Evolutionary conservation across 495 filamentous ascomycete species (phyloP).

Genomic region (Trichoderma orchidacearum): DNA sequence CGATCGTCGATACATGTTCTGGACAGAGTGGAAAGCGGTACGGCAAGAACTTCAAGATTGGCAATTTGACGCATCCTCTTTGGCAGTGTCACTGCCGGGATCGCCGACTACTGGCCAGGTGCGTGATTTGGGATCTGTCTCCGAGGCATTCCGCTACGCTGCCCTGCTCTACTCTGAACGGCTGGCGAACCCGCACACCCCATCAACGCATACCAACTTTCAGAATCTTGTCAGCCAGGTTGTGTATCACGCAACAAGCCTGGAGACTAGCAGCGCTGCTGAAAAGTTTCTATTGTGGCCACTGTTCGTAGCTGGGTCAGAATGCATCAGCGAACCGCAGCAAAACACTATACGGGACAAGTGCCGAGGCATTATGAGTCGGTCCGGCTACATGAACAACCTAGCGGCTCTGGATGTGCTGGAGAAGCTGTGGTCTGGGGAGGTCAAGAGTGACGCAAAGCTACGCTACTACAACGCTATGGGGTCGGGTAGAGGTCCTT

Average conservation of each 20-base stretch:
- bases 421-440: constrained; percentile 65
- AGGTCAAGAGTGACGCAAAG: constrained; percentile 26
- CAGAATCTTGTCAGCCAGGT: constrained; percentile 70
- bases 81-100: constrained; percentile 28
- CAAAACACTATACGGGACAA: constrained; percentile 63
- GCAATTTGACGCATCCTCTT: constrained; percentile 49
- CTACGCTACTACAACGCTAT: constrained; percentile 13
- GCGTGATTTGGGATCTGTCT: constrained; percentile 46
- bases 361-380: constrained; percentile 73
- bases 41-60: constrained; percentile 66
- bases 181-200: constrained; percentile 62
- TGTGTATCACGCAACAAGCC: constrained; percentile 65
- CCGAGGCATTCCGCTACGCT: constrained; percentile 79
- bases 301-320: constrained; percentile 78
- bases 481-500: constrained; percentile 27
- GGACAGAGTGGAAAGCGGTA: constrained; percentile 74
- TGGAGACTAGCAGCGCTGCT: constrained; percentile 47
- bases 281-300: constrained; percentile 94
- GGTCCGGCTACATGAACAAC: constrained; percentile 88
- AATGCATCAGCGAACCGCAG: constrained; percentile 74
- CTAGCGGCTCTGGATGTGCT: constrained; percentile 72
- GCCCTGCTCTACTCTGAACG: constrained; percentile 87
- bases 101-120: constrained; percentile 31
- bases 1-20: constrained; percentile 51
- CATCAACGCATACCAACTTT: constrained; percentile 65